Conservation (phyloP, 495 filamentous ascomycete species). For the Parachaetomium inaequale region DNA sequence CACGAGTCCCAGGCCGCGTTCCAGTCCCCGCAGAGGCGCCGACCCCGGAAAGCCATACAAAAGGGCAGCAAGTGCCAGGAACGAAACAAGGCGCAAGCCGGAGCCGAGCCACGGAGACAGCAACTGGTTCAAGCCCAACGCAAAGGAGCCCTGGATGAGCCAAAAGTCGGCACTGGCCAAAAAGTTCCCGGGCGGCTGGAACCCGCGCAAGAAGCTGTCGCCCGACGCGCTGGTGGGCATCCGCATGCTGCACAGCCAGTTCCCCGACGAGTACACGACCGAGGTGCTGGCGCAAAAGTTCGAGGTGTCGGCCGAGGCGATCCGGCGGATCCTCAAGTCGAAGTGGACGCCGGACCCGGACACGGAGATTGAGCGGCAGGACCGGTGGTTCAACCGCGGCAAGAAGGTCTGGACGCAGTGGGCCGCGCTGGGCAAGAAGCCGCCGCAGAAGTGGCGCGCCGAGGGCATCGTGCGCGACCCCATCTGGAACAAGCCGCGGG, state of each 20-base stretch:
- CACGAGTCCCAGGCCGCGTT: not conserved
- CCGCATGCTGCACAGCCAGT: conserved; percentile 67
- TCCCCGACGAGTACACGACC: conserved; percentile 73
- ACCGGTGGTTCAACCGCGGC: conserved; percentile 76
- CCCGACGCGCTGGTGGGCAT: conserved; percentile 89
- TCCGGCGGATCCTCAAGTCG: conserved; percentile 78
- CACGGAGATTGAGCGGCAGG: conserved; percentile 56
- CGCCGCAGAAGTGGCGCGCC: conserved; percentile 62
- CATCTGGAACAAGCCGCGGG: conserved; percentile 32
- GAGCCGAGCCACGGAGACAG: not conserved
- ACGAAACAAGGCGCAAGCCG: conserved; percentile 10
- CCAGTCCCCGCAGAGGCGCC: not conserved
- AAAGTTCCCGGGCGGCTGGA: conserved; percentile 75
- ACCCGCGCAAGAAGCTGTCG: conserved; percentile 78
- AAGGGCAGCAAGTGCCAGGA: not conserved
- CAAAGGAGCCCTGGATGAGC: conserved; percentile 23
- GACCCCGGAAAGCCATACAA: not conserved
- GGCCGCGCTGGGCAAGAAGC: conserved; percentile 64
- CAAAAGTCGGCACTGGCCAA: conserved; percentile 32
- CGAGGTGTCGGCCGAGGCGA: conserved; percentile 77
- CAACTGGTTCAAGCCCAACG: not conserved
- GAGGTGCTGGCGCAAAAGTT: conserved; percentile 72
- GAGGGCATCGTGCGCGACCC: conserved; percentile 58
- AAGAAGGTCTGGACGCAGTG: conserved; percentile 70
- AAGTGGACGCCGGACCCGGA: conserved; percentile 71